These are phyloP conservation scores for Triadica sebifera DNA, from an alignment of 345 rosid genomes.

Conservation along the genomic window DNA sequence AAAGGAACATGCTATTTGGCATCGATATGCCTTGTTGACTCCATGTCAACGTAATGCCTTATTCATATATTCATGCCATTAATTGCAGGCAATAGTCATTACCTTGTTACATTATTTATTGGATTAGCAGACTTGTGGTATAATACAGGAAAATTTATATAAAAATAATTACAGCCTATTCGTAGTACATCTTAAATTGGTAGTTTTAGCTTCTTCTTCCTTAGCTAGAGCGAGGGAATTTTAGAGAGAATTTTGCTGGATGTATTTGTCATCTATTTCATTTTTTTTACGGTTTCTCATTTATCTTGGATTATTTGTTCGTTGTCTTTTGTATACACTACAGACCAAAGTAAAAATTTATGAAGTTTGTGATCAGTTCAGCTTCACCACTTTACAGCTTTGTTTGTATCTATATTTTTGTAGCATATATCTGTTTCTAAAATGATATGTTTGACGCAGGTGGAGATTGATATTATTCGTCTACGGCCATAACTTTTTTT, in stretches of 20 bases:
- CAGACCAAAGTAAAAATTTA: background rate
- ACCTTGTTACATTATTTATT: background rate
- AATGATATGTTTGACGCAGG: constrained; percentile 24
- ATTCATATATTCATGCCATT: background rate
- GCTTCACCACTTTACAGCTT: background rate
- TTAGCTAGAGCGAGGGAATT: background rate
- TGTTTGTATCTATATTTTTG: background rate
- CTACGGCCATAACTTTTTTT: constrained; percentile 2
- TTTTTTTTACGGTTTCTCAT: background rate
- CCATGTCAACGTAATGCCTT: background rate
- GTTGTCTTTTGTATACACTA: background rate
- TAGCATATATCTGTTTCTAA: constrained; percentile 11
- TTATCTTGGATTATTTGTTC: too few species aligned
- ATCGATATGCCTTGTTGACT: background rate
- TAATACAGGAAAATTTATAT: background rate
- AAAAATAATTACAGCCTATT: background rate
- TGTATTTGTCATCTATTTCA: background rate
- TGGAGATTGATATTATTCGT: constrained; percentile 20
- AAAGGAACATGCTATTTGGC: background rate
- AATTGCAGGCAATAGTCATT: background rate
- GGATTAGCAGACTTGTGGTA: background rate
- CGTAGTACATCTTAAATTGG: background rate
- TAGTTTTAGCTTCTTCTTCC: background rate
- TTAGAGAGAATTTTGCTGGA: background rate
- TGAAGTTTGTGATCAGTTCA: background rate